Evolutionary conservation across 1,284 basidiomycete genomes (phyloP).

Genomic region (Trametes versicolor): DNA sequence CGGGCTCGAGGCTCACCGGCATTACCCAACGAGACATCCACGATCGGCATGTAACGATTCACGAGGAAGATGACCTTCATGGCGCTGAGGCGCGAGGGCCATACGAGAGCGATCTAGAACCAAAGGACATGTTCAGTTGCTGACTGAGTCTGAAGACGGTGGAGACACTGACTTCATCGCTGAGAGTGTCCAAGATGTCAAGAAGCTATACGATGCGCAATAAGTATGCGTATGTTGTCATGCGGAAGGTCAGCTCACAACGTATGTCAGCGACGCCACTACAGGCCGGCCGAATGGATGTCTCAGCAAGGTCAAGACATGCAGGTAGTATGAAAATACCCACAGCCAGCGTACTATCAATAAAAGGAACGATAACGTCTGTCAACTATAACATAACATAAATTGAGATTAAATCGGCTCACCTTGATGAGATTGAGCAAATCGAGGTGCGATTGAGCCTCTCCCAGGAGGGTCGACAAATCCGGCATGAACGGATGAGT

Average conservation of each 20-base stretch:
- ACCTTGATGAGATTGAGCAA: slow-evolving; percentile 9
- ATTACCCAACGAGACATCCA: slow-evolving; percentile 5
- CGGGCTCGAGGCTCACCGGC: neutral
- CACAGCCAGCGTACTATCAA: slow-evolving; percentile 7
- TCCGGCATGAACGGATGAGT: neutral
- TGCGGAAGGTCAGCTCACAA: neutral
- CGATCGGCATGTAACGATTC: slow-evolving; percentile 13
- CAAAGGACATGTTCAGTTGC: neutral
- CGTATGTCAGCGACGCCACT: slow-evolving; percentile 4
- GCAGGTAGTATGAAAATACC: neutral
- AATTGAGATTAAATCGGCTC: neutral
- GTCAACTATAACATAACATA: neutral
- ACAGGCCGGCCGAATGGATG: neutral
- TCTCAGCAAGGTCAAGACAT: neutral
- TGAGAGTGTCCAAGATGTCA: slow-evolving; percentile 7
- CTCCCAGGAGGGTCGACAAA: slow-evolving; percentile 1
- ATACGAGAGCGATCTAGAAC: neutral
- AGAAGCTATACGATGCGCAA: neutral
- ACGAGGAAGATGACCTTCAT: slow-evolving; percentile 18
- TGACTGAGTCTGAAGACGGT: neutral
- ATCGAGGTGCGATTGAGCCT: slow-evolving; percentile 6
- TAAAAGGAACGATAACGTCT: neutral
- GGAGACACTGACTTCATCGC: slow-evolving; percentile 1
- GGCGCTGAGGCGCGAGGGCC: slow-evolving; percentile 8
- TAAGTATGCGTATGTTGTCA: neutral